Percentiles rank a stretch among this genome's conserved stretches.
phyloP scores from a whole-genome alignment of 2,329 filamentous ascomycete species.

The Phaeomoniella chlamydospora region DNA sequence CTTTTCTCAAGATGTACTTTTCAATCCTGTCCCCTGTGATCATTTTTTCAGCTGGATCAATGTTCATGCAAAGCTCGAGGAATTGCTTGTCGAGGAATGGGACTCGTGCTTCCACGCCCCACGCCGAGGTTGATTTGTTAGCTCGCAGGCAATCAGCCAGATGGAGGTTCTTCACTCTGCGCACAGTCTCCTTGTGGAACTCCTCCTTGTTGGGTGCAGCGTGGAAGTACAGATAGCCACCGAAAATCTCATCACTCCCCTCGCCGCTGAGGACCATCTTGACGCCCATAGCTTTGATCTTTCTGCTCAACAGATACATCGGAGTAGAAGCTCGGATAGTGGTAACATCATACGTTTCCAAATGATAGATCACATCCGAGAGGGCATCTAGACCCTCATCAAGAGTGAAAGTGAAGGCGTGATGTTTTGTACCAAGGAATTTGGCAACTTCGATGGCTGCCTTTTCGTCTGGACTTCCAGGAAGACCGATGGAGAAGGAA shows the following conservation, averaged over 20 bases:
- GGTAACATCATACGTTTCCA: constrained; percentile 95
- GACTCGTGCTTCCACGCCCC: constrained; percentile 94
- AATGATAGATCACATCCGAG: constrained; percentile 93
- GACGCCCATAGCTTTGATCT: constrained; percentile 98
- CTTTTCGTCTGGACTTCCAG: constrained; percentile 79
- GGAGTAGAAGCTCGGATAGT: constrained; percentile 96
- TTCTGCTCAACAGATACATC: constrained; percentile 94
- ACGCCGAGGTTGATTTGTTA: constrained; percentile 97
- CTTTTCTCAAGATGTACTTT: constrained; percentile 96
- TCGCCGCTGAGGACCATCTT: constrained; percentile 99
- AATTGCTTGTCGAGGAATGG: constrained; percentile 98
- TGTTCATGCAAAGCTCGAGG: constrained; percentile 81
- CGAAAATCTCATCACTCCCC: constrained; percentile 95
- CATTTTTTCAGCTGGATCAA: constrained; percentile 92
- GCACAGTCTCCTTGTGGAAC: constrained; percentile 93
- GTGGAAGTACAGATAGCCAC: constrained; percentile 97
- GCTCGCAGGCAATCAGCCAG: constrained; percentile 90
- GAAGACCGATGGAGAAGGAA: constrained; percentile 96
- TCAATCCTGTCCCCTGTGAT: constrained; percentile 81
- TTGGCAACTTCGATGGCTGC: constrained; percentile 87
- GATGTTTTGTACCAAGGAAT: constrained; percentile 94
- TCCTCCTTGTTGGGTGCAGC: constrained; percentile 76
- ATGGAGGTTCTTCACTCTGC: constrained; percentile 91
- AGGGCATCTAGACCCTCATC: constrained; percentile 95
- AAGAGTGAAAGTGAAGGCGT: constrained; percentile 95